Base-by-base conservation (phyloP, 1,284 basidiomycete species). In the Calocybe gambosa region DNA sequence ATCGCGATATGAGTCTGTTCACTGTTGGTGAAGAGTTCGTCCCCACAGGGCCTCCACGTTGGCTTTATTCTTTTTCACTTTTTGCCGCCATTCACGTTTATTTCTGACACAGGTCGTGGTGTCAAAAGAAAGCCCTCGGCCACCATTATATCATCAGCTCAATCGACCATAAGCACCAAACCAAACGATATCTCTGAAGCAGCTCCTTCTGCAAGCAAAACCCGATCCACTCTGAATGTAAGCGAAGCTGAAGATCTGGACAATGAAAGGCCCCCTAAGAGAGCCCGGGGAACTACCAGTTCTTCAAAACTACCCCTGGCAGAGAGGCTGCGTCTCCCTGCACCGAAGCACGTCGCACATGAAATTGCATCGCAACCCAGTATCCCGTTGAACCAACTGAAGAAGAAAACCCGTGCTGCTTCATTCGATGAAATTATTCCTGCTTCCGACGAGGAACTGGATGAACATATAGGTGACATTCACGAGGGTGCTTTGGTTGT, bases 31-130 rank as follows among this genome's bases (percentile, higher is more conserved):
- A 87, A 52, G 70, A 71, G 39, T 66, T 85, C 40, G 54, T 73
- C 28, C 73, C 75, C 12, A 62, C 67, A 10, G 81, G 81, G 0
- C 80, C 80, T 44, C 79, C 78, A 49, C 69, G 82, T 82, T 64
- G 50, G 66, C 57, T 35, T 8, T 16, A 23, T 8, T 12, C 5
- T 7, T 16, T 12, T n/a, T 12, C 19, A n/a, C 6, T 13, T 21
- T 19, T 38, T 13, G 1, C 7, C 7, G 5, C 9, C 20, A 39
- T 33, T 49, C n/a, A 45, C 28, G 39, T 19, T 10, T 15, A 13
- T 23, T 23, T 34, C 21, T 9, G 16, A 36, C 34, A 8, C 8
- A 57, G 56, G 54, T 28, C 47, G 51, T 25, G 65, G 62, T 42
- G 45, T 23, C 16, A 65, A 61, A 46, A 51, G 23, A 6, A 48